These are phyloP conservation scores for Coemansia sp. DNA, from an alignment of 192 early-diverging fungal species.

Conservation along the genomic window DNA sequence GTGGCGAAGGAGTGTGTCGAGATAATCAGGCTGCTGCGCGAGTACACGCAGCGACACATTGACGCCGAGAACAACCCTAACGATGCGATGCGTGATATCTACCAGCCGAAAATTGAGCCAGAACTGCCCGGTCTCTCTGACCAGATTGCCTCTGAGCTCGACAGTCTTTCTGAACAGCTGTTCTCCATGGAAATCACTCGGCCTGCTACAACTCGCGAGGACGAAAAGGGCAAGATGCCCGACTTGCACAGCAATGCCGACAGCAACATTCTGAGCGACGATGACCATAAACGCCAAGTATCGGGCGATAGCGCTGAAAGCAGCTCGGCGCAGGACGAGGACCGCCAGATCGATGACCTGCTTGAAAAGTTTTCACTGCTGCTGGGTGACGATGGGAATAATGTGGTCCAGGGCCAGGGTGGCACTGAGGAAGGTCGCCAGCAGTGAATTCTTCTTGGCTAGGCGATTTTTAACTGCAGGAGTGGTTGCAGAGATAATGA, in stretches of 20 bases:
- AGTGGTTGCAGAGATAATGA: no score
- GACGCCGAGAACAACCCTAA: neutral
- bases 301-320: neutral
- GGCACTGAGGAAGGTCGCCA: no score
- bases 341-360: slow-evolving; percentile 24
- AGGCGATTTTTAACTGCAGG: neutral
- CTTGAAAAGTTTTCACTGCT: slow-evolving; percentile 24
- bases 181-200: slow-evolving; percentile 11
- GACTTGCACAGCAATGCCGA: neutral
- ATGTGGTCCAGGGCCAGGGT: neutral
- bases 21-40: slow-evolving; percentile 28
- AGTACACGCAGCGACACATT: neutral
- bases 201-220: neutral
- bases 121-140: neutral
- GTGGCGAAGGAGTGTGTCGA: slow-evolving; percentile 42
- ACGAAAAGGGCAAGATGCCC: slow-evolving; percentile 23
- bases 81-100: neutral
- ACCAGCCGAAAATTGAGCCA: neutral
- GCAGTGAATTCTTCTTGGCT: neutral
- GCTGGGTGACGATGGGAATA: slow-evolving; percentile 10
- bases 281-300: neutral
- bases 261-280: neutral
- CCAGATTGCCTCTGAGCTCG: slow-evolving; percentile 21
- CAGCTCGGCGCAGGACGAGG: slow-evolving; percentile 1
- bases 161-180: slow-evolving; percentile 34